Percentiles rank a stretch among this genome's conserved stretches.
Conservation (phyloP, 257 asterid genomes). For the Przewalskia tangutica region DNA sequence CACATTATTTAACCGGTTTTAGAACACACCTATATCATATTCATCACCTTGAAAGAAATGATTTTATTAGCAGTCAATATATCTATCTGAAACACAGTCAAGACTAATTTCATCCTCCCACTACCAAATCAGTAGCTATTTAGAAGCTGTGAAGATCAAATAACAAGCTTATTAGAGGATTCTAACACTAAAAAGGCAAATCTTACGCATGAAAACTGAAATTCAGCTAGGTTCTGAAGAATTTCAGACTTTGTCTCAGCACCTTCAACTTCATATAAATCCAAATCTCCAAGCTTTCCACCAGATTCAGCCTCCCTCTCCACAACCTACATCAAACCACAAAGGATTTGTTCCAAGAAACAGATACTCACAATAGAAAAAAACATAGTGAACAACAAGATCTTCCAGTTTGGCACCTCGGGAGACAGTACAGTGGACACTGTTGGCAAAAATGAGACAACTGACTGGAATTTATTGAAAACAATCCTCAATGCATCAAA, state of each 20-base stretch:
- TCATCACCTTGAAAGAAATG: background rate
- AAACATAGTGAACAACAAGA: conserved; percentile 1
- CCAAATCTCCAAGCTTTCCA: conserved; percentile 85
- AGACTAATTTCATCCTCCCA: background rate
- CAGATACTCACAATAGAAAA: conserved; percentile 1
- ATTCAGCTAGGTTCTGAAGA: conserved; percentile 92
- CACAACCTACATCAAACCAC: conserved; percentile 32
- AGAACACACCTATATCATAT: background rate
- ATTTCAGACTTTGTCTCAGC: conserved; percentile 90
- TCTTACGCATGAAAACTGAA: conserved; percentile 85
- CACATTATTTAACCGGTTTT: background rate
- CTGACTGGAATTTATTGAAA: conserved; percentile 89
- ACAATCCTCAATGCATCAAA: conserved; percentile 81
- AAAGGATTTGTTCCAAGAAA: conserved; percentile 3
- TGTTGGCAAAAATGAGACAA: conserved; percentile 68
- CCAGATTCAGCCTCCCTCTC: conserved; percentile 96
- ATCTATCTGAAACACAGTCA: background rate
- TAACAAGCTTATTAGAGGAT: background rate
- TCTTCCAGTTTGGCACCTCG: conserved; percentile 45
- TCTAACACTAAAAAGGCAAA: conserved; percentile 6
- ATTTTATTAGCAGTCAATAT: background rate
- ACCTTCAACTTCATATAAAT: conserved; percentile 86
- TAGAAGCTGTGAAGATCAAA: background rate
- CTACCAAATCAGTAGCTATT: background rate
- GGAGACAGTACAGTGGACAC: conserved; percentile 79